A percentile compares a stretch with the other conserved stretches of the same genome.
These are phyloP conservation scores for Chrysanthemum makinoi DNA, from an alignment of 129 eudicot species.

Conservation along the genomic window DNA sequence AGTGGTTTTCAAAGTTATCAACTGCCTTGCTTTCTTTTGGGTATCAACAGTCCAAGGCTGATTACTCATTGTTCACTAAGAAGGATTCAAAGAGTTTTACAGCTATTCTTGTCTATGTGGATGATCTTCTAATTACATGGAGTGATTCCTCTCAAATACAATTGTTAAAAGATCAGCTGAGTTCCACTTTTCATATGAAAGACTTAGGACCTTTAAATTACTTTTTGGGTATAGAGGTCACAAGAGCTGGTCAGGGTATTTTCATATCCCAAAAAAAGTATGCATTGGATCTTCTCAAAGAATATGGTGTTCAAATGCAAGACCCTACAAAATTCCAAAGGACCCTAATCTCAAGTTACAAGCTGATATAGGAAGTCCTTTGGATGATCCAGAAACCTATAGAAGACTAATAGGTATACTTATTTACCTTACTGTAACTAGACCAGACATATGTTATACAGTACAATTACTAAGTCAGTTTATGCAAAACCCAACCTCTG, in stretches of 20 bases:
- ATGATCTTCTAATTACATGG: background rate
- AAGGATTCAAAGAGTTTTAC: background rate
- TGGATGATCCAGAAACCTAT: background rate
- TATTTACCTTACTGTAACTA: background rate
- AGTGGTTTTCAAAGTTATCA: background rate
- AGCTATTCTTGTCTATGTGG: background rate
- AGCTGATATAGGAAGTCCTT: background rate
- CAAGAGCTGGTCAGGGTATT: background rate
- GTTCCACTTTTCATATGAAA: too few species aligned
- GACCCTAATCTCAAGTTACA: background rate
- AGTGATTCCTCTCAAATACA: too few species aligned
- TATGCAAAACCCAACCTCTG: background rate
- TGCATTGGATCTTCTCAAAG: background rate
- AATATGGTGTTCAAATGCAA: background rate
- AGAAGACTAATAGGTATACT: background rate
- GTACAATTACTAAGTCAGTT: background rate
- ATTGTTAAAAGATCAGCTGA: too few species aligned
- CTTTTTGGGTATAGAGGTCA: too few species aligned
- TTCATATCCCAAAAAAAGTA: too few species aligned
- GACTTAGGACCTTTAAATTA: too few species aligned
- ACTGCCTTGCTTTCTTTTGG: background rate
- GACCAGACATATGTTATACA: background rate
- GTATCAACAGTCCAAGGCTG: background rate
- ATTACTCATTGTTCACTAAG: background rate
- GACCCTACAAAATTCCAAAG: too few species aligned